Evolutionary conservation across 2,329 filamentous ascomycete species (phyloP), one percentile per base, ranked within the genome.

Genomic region (Fusarium verrucosum): DNA sequence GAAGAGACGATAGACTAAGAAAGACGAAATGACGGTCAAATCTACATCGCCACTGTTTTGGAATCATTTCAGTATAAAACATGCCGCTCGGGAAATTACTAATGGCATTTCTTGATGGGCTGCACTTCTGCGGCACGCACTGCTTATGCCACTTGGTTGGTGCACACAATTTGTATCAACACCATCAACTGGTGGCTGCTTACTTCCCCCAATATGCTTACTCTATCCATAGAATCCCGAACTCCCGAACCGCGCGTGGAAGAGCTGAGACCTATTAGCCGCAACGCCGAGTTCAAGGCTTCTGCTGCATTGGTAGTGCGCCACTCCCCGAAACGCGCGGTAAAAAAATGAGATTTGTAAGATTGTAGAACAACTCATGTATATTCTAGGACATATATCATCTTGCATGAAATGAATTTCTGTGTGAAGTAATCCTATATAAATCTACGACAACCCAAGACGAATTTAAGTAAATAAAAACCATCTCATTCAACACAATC

Each of bases 291-390:
- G 47, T 16, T 14, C 14, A 5, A 4, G 10, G 1, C 13, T 11
- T 6, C n/a, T 2, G 2, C 5, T 25, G n/a, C 28, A n/a, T 20
- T 8, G 7, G 11, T 6, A 19, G 14, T 4, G 26, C 23, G 13
- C 22, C 16, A 36, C n/a, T 13, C 4, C 26, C 50, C 50, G 41
- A 36, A 23, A 52, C 50, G 50, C 50, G 41, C 50, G 50, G 40
- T 11, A 28, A 17, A 5, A 35, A 36, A 20, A 13, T 32, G 16
- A 8, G 30, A 36, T 47, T 46, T 36, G 32, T 50, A 45, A 50
- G 26, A 17, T 19, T 3, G 11, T 5, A 33, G 1, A 20, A n/a
- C 16, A 20, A 17, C 10, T 3, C 19, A 4, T 3, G 2, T 26
- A 7, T 7, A 3, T 22, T 41, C 10, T 7, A 10, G 11, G n/a